Conservation (phyloP, 1,284 basidiomycete species). For the Peniophora sp. region DNA sequence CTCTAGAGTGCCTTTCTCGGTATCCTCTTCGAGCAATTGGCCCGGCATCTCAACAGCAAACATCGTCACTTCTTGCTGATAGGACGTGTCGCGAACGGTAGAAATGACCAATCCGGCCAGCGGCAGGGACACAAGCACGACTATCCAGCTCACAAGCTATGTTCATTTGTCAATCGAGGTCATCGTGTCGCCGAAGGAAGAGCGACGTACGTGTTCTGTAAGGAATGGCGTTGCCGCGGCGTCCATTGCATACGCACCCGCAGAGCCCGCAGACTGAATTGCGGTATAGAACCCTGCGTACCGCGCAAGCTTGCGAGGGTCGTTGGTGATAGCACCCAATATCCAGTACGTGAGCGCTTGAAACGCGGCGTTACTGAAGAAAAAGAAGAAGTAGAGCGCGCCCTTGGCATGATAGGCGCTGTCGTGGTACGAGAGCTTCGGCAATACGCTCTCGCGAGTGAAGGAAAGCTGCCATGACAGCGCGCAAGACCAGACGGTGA, state of each 20-base stretch:
- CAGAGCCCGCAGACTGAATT: slow-evolving; percentile 29
- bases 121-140: slow-evolving; percentile 29
- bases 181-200: neutral
- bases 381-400: slow-evolving; percentile 33
- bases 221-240: slow-evolving; percentile 30
- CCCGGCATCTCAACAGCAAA: neutral
- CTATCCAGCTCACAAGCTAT: slow-evolving; percentile 26
- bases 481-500: slow-evolving; percentile 28
- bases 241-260: slow-evolving; percentile 40
- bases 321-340: slow-evolving; percentile 36
- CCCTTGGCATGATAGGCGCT: slow-evolving; percentile 23
- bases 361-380: slow-evolving; percentile 28
- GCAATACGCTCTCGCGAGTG: slow-evolving; percentile 15
- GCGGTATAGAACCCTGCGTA: slow-evolving; percentile 33
- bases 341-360: slow-evolving; percentile 34
- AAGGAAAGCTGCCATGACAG: slow-evolving; percentile 30
- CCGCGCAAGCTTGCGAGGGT: slow-evolving; percentile 34
- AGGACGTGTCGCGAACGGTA: slow-evolving; percentile 31
- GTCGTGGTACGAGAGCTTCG: slow-evolving; percentile 25
- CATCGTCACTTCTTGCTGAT: slow-evolving; percentile 23
- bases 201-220: slow-evolving; percentile 24
- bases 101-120: slow-evolving; percentile 26
- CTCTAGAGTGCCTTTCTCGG: too few relatives aligned
- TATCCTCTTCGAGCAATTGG: neutral
- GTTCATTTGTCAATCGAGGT: too few relatives aligned